Conservation (phyloP, 2,329 filamentous ascomycete genomes). For the Fonsecaea multimorphosa region DNA sequence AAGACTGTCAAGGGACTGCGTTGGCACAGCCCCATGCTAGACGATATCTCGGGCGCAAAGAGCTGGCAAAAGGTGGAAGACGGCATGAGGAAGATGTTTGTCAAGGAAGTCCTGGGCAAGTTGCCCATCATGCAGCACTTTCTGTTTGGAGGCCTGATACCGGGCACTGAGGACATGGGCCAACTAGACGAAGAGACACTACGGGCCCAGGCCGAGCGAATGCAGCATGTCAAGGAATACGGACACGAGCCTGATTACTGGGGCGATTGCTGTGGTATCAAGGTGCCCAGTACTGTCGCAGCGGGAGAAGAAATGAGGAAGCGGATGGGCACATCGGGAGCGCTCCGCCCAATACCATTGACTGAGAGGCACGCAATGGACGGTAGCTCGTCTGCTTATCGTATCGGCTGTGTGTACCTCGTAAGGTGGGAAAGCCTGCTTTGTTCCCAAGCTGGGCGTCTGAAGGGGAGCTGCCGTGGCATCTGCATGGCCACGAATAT, state of each 20-base stretch:
- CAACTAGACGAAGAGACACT: constrained; percentile 62
- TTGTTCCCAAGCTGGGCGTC: constrained; percentile 4
- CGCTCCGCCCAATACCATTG: constrained; percentile 65
- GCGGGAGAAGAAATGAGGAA: constrained; percentile 90
- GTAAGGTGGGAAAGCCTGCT: constrained; percentile 4
- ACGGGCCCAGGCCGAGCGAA: constrained; percentile 53
- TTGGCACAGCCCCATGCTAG: constrained; percentile 98
- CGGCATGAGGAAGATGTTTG: constrained; percentile 97
- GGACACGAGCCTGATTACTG: constrained; percentile 66
- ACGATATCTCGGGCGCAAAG: constrained; percentile 91
- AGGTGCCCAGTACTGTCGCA: constrained; percentile 91
- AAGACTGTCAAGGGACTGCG: constrained; percentile 93
- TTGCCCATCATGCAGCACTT: constrained; percentile 99
- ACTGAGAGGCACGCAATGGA: constrained; percentile 40
- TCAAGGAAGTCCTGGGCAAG: constrained; percentile 89
- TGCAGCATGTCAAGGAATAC: constrained; percentile 73
- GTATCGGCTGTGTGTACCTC: not conserved
- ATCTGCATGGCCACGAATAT: constrained; percentile 29
- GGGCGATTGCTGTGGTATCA: constrained; percentile 98
- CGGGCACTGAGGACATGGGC: constrained; percentile 79
- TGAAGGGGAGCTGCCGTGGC: constrained; percentile 26
- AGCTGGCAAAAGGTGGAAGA: constrained; percentile 91
- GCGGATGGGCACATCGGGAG: constrained; percentile 62
- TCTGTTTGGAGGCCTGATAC: constrained; percentile 83
- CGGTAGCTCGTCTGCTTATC: not conserved